Evolutionary conservation across 2,329 filamentous ascomycete species (phyloP), one percentile per base, ranked within the genome.

Genomic region (Escovopsis sp.): DNA sequence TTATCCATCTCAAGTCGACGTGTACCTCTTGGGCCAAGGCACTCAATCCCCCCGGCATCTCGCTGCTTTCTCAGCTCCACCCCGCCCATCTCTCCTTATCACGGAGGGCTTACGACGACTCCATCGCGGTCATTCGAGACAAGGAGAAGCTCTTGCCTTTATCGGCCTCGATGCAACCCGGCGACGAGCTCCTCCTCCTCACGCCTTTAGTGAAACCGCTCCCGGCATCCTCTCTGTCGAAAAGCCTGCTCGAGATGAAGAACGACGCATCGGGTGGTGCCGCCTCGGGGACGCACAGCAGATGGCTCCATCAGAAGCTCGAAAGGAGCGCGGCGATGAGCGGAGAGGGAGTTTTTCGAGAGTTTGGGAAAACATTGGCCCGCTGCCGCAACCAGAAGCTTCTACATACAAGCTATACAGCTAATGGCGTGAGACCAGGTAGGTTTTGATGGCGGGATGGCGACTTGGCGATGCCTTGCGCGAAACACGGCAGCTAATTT

Each of bases 1-100:
- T 95, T 2, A 67, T 95, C 11, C 69, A 73, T 12, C 72, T 96
- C 60, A 98, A 98, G 61, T 71, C 78, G 12, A 80, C 75, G 47
- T 94, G 84, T 61, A 94, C 88, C 0, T 85, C 82, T 1, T 96
- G 91, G 91, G 75, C 85, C 40, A 84, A 86, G 55, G 91, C 91
- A 1, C 66, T 96, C n/a, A 84, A 91, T 49, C 88, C 89, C 2
- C 77, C 81, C 0, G 88, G 89, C 0, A 73, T 89, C 40, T 73
- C 73, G 40, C 72, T 86, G 6, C 70, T 95, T 33, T 82, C 85
- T 12, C 77, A 82, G 49, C 75, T 95, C 42, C 88, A 94, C 53
- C 82, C 85, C 4, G 76, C 78, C 10, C 89, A 96, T 57, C 79
- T 84, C 9, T 75, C 75, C 6, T 70, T 96, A 5, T 94, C 89